Base-by-base conservation (phyloP, 371 early-diverging fungal species). In the Saksenaea oblongispora region DNA sequence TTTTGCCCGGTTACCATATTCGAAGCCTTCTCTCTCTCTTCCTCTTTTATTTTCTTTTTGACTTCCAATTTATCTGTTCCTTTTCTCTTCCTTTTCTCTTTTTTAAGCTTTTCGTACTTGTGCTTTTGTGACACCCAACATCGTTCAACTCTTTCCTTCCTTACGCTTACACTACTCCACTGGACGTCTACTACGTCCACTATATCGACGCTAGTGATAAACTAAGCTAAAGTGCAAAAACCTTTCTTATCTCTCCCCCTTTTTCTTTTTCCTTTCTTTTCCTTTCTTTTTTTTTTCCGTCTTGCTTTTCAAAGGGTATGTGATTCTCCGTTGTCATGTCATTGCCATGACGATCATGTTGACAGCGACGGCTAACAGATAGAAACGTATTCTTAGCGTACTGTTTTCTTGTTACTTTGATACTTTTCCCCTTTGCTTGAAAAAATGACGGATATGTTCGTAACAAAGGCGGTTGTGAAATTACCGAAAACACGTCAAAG, bases 401-500 rank as follows among this genome's bases (percentile, higher is more conserved):
- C 39, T 39, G 39, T 11, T 39, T 39, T 39, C 39, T 39, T 39
- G 39, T 39, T 39, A 14, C 11, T 39, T 39, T 39, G 10, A 39
- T 39, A 1, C 11, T 39, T n/a, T 41, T 10, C 18, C n/a, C 42
- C 18, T 47, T 47, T 22, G 51, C 24, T 22, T 22, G 8, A 47
- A 57, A 57, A 11, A 34, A 62, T 62, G 55, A 35, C 62, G 26
- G 54, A 55, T 26, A 36, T 54, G 51, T 62, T 22, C 36, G 18
- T 47, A 55, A 42, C 18, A 34, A 62, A 62, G 26, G 54, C 62
- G 41, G 54, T 62, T 54, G 55, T 62, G 17, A 62, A 54, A 41
- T 54, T 62, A 39, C 62, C 62, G 28, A 62, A 62, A 54, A 55
- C 35, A 54, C 62, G 62, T 36, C 54, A 54, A 55, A 51, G 53